Percentiles rank a stretch among this genome's conserved stretches.
These are phyloP conservation scores for Pythium dissimile DNA, from an alignment of 352 stramenopile genomes.

Conservation along the genomic window DNA sequence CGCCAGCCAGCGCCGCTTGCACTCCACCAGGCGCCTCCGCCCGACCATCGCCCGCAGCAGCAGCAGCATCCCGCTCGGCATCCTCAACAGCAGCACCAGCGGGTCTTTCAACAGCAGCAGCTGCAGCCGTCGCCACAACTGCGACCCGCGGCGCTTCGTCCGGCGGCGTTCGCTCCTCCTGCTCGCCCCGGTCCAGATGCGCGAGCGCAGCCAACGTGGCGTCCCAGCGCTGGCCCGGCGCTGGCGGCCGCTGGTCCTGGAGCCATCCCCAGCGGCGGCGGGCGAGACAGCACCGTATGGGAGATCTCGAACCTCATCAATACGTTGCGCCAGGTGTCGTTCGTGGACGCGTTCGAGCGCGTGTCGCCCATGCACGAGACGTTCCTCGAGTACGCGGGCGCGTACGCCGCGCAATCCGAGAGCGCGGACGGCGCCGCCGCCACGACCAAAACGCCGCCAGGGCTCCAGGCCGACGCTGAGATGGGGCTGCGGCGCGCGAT, in stretches of 20 bases:
- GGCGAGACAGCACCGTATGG: conserved; percentile 1
- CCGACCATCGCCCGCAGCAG: neutral
- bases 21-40: neutral
- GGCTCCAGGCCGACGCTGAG: neutral
- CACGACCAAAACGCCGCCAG: neutral
- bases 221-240: neutral
- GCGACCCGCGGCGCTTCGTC: neutral
- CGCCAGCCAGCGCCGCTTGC: neutral
- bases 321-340: conserved; percentile 1
- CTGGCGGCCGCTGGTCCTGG: neutral
- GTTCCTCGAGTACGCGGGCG: neutral
- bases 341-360: conserved; percentile 7
- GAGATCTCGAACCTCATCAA: conserved; percentile 5
- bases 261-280: neutral
- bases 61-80: neutral
- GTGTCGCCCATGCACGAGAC: conserved; percentile 5
- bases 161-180: neutral
- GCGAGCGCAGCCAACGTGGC: neutral
- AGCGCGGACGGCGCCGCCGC: neutral
- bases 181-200: neutral
- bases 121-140: neutral
- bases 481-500: neutral
- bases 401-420: neutral
- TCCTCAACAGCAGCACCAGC: neutral
- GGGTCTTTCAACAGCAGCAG: neutral